Percentiles rank a stretch among this genome's conserved stretches.
phyloP scores from a whole-genome alignment of 2,329 filamentous ascomycete genomes.

The Paramyrothecium roridum region DNA sequence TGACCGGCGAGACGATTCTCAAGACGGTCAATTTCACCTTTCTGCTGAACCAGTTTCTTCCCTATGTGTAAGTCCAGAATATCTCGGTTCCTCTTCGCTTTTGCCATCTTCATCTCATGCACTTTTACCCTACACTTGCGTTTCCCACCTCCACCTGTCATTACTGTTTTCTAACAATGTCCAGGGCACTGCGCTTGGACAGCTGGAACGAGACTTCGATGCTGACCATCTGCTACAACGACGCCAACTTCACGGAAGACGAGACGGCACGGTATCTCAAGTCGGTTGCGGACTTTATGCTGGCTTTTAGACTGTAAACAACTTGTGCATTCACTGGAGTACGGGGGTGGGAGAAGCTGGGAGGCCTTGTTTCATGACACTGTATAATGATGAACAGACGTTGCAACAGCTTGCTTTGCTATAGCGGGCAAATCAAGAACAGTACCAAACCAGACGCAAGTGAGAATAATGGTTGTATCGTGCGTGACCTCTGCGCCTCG shows the following conservation, averaged over 20 bases:
- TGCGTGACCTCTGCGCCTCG: too few species aligned
- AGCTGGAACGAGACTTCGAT: conserved; percentile 6
- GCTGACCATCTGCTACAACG: conserved; percentile 5
- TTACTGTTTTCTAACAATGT: background rate
- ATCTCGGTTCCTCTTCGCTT: background rate
- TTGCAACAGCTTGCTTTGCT: too few species aligned
- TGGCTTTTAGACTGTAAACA: background rate
- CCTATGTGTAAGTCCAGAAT: conserved; percentile 1
- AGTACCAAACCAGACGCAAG: too few species aligned
- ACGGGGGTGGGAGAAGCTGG: background rate
- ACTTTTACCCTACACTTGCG: too few species aligned
- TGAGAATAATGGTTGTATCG: too few species aligned
- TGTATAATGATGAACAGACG: too few species aligned
- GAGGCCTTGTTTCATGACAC: background rate
- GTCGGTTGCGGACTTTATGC: conserved; percentile 1
- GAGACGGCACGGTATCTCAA: background rate
- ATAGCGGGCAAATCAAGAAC: too few species aligned
- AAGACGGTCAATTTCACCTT: conserved; percentile 1
- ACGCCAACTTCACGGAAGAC: conserved; percentile 3
- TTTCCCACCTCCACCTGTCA: too few species aligned
- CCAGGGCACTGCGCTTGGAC: conserved; percentile 5
- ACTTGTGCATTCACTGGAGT: too few species aligned
- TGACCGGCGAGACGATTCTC: background rate
- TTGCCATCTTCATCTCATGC: background rate
- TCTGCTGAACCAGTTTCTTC: conserved; percentile 1